Percentiles rank a stretch among this genome's conserved stretches.
phyloP scores from a whole-genome alignment of 2,329 filamentous ascomycete species.

The Hymenoscyphus occultus region DNA sequence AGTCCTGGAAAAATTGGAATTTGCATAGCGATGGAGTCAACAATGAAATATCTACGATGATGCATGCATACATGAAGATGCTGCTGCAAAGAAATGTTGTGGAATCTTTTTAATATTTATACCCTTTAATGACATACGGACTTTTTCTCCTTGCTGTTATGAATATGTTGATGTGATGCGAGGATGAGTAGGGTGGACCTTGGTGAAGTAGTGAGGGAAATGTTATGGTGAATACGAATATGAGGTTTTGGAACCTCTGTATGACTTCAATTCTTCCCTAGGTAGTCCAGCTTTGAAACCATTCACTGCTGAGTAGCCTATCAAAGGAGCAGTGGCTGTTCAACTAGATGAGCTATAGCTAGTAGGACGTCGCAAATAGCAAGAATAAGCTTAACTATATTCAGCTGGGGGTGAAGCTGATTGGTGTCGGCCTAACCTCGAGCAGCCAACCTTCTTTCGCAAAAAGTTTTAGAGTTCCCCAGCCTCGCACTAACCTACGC shows the following conservation, averaged over 20 bases:
- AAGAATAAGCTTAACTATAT: background rate
- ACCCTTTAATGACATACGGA: background rate
- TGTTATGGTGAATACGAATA: too few relatives aligned
- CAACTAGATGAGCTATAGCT: too few relatives aligned
- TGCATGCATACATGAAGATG: background rate
- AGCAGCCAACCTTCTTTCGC: background rate
- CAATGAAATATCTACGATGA: slow-evolving; percentile 7
- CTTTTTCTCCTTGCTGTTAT: background rate
- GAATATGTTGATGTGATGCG: background rate
- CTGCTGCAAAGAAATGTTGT: background rate
- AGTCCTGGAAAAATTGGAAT: slow-evolving; percentile 2
- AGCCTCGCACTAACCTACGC: slow-evolving; percentile 21
- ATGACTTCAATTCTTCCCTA: too few relatives aligned
- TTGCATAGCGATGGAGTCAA: slow-evolving; percentile 30
- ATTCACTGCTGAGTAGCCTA: too few relatives aligned
- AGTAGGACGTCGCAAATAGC: too few relatives aligned
- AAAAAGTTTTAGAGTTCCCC: slow-evolving; percentile 12
- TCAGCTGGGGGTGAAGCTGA: background rate
- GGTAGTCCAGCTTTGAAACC: too few relatives aligned
- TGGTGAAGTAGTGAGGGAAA: too few relatives aligned
- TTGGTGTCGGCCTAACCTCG: background rate
- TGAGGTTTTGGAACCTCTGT: too few relatives aligned
- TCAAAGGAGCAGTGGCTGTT: too few relatives aligned
- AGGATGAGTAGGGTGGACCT: too few relatives aligned
- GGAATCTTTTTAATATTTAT: background rate